phyloP scores from a whole-genome alignment of 2,329 filamentous ascomycete genomes.

The Arachnomyces sp. region DNA sequence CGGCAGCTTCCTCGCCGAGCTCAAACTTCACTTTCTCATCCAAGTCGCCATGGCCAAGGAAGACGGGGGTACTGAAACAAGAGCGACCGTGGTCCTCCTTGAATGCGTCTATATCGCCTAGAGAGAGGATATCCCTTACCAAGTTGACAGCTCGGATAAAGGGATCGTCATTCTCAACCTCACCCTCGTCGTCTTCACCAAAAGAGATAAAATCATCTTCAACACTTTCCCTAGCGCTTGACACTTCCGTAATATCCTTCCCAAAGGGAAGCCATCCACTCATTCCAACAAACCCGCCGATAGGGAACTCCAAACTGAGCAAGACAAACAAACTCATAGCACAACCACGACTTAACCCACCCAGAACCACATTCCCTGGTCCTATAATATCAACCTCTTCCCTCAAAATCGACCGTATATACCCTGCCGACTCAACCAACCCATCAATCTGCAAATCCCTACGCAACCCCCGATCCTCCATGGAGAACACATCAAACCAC shows the following conservation, averaged over 20 bases:
- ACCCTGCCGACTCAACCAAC: slow-evolving; percentile 33
- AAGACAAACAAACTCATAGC: slow-evolving; percentile 38
- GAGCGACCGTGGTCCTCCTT: slow-evolving; percentile 6
- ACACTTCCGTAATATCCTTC: slow-evolving; percentile 24
- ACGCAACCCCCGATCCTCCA: slow-evolving; percentile 34
- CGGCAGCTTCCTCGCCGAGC: slow-evolving; percentile 20
- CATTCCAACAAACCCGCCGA: slow-evolving; percentile 43
- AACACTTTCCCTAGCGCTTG: slow-evolving; percentile 5
- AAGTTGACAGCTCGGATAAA: slow-evolving; percentile 21
- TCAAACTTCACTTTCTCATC: slow-evolving; percentile 35
- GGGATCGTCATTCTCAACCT: slow-evolving; percentile 8
- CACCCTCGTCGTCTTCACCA: slow-evolving; percentile 4
- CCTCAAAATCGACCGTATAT: slow-evolving; percentile 27
- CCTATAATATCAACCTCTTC: slow-evolving; percentile 23
- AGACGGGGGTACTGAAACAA: slow-evolving; percentile 30
- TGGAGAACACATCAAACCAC: slow-evolving; percentile 44
- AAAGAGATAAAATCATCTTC: background rate
- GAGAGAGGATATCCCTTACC: slow-evolving; percentile 26
- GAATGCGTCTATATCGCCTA: background rate
- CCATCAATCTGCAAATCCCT: slow-evolving; percentile 39
- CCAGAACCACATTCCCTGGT: slow-evolving; percentile 38
- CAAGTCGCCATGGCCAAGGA: slow-evolving; percentile 36
- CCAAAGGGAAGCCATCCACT: slow-evolving; percentile 40
- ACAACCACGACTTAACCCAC: slow-evolving; percentile 48
- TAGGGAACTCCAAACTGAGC: slow-evolving; percentile 20